phyloP scores from a whole-genome alignment of 257 asterid genomes.

The Plantago elongata region DNA sequence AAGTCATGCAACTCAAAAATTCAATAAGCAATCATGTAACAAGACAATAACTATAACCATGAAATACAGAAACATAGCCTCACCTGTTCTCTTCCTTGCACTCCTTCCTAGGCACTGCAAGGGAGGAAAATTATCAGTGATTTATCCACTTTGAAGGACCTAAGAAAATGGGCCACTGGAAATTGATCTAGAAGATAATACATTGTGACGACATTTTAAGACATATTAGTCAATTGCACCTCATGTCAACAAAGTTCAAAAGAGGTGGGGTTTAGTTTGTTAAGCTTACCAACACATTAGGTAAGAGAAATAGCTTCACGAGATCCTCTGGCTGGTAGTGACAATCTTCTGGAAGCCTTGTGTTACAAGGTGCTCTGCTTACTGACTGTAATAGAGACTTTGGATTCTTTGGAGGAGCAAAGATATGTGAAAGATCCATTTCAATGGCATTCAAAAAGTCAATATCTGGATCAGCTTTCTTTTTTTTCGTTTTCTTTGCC shows the following conservation, averaged over 20 bases:
- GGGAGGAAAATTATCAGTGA: slow-evolving; percentile 18
- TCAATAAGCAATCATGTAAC: too few relatives aligned
- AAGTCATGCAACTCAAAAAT: too few relatives aligned
- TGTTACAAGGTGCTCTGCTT: slow-evolving; percentile 60
- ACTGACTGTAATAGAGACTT: slow-evolving; percentile 69
- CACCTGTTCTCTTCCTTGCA: slow-evolving; percentile 56
- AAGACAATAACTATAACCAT: not conserved
- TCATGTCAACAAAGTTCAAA: not conserved
- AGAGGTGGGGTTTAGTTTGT: not conserved
- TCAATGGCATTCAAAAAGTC: slow-evolving; percentile 59
- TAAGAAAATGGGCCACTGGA: slow-evolving; percentile 6
- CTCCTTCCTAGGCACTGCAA: slow-evolving; percentile 84
- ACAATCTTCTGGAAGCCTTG: slow-evolving; percentile 93
- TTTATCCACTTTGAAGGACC: not conserved
- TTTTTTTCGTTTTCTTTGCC: slow-evolving; percentile 55
- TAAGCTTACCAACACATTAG: slow-evolving; percentile 68
- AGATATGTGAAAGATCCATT: slow-evolving; percentile 46
- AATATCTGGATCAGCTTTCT: slow-evolving; percentile 57
- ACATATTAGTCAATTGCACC: not conserved
- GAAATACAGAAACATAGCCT: slow-evolving; percentile 11
- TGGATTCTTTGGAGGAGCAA: slow-evolving; percentile 87
- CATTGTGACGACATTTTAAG: not conserved
- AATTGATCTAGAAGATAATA: not conserved
- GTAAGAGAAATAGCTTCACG: slow-evolving; percentile 84
- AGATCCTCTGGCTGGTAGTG: slow-evolving; percentile 97